Percentiles rank a stretch among this genome's conserved stretches.
Evolutionary conservation across 352 stramenopile species (phyloP).

Genomic region (Aphanomyces invadans): DNA sequence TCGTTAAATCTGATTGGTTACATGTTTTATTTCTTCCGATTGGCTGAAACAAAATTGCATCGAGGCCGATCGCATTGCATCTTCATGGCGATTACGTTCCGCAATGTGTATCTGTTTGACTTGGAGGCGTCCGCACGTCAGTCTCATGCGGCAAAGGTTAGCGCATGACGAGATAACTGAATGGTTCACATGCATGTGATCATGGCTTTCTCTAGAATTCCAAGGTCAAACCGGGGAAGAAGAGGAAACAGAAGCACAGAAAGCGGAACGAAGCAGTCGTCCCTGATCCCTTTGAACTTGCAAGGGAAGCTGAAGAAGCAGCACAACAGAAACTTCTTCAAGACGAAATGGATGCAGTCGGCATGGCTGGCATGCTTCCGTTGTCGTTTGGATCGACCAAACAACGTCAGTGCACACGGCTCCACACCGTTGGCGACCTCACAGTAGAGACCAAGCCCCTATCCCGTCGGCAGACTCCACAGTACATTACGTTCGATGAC

Average conservation of each 20-base stretch:
- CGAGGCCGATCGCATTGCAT: background rate
- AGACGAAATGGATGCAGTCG: conserved; percentile 15
- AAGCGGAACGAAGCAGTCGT: background rate
- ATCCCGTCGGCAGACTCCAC: background rate
- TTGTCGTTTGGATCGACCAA: conserved; percentile 22
- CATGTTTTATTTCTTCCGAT: background rate
- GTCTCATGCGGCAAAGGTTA: background rate
- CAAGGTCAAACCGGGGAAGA: background rate
- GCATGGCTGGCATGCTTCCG: conserved; percentile 19
- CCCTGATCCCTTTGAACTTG: background rate
- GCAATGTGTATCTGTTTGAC: conserved; percentile 17
- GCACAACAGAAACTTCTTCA: conserved; percentile 1
- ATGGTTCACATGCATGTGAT: background rate
- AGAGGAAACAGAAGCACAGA: conserved; percentile 10
- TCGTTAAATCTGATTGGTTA: background rate
- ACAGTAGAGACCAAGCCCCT: background rate
- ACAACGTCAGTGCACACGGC: background rate
- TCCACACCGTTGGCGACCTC: background rate
- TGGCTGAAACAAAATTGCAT: background rate
- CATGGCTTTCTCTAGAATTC: background rate
- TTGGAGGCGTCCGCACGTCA: background rate
- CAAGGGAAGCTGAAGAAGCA: background rate
- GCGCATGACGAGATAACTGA: background rate
- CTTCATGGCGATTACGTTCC: conserved; percentile 23
- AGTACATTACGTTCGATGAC: conserved; percentile 19